Evolutionary conservation across 441 rosid species (phyloP), one percentile per base, ranked within the genome.

Genomic region (Mallotus repandus): DNA sequence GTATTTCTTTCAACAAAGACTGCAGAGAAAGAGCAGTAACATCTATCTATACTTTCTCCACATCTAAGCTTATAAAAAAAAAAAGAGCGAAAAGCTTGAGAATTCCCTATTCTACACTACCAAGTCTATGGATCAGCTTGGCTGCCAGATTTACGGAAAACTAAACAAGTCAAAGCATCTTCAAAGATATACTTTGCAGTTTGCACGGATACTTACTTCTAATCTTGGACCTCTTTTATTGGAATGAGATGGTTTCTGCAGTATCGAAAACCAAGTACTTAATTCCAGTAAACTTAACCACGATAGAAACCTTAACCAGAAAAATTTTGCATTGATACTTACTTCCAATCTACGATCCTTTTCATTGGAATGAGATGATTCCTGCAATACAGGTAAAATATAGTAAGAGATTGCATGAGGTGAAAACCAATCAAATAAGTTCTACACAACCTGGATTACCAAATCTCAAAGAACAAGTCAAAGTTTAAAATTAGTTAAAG

Each of bases 331-430:
- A 35, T 29, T 2, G 4, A 45, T 50, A 64, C 88, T 82, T 79
- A 89, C 94, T 72, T 84, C 89, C 22, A 85, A 60, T 81, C 94
- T 70, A 15, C 88, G 85, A 79, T 87, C 86, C 59, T 46, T 74
- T 57, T 38, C 59, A 43, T 45, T 82, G 12, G 72, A 46, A 35
- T 48, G 74, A 45, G 80, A 59, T 4, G 72, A 54, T 52, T 43
- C 77, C 90, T 88, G 87, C 74, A 71, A 58, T 8, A 73, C 59
- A 8, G 66, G 38, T 38, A 48, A 46, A 59, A 38, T 38, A 38
- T 6, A 4, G 52, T 53, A 53, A 53, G 56, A 15, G 56, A 53
- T 16, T 5, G 14, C 12, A 16, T 53, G n/a, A 53, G 56, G 56
- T 53, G 56, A 53, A 53, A 13, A 53, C 41, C 41, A 38, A 38